These are phyloP conservation scores for Wickerhamomyces sp. DNA, from an alignment of 1,139 yeast genomes.

Conservation along the genomic window DNA sequence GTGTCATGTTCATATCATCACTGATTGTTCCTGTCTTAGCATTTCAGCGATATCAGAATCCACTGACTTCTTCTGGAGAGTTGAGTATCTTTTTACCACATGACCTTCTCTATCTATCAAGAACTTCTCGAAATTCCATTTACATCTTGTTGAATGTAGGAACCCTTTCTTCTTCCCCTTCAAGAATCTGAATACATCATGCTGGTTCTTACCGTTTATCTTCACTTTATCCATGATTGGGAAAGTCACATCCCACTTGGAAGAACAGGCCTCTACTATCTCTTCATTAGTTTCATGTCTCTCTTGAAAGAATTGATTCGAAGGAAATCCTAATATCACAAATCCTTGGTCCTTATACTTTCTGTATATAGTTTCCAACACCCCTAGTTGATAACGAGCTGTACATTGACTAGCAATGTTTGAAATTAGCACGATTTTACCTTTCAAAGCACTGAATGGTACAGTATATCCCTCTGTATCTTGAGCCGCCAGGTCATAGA, in stretches of 20 bases:
- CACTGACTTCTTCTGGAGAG: conserved; percentile 7
- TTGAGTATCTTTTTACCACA: conserved; percentile 57
- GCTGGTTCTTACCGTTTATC: conserved; percentile 75
- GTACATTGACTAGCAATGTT: conserved; percentile 77
- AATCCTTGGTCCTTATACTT: conserved; percentile 66
- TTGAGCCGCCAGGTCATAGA: conserved; percentile 47
- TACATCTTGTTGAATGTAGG: conserved; percentile 63
- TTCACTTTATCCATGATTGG: conserved; percentile 67
- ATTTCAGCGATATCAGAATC: conserved; percentile 3
- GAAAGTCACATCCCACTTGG: conserved; percentile 59
- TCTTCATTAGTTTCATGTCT: conserved; percentile 66
- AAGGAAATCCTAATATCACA: conserved; percentile 81
- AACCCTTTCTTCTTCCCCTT: conserved; percentile 53
- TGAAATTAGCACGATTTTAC: conserved; percentile 80
- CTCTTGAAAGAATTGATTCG: conserved; percentile 81
- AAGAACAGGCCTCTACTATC: conserved; percentile 52
- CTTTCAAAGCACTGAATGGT: conserved; percentile 60
- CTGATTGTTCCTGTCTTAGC: neutral
- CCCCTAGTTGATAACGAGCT: conserved; percentile 55
- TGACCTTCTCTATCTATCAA: conserved; percentile 63
- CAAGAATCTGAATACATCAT: conserved; percentile 69
- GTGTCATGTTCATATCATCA: neutral
- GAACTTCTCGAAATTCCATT: conserved; percentile 97
- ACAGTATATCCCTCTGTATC: conserved; percentile 50
- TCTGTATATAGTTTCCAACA: conserved; percentile 70